These are phyloP conservation scores for Lolium multiflorum DNA, from an alignment of 176 grass and related monocot genomes.

Conservation along the genomic window DNA sequence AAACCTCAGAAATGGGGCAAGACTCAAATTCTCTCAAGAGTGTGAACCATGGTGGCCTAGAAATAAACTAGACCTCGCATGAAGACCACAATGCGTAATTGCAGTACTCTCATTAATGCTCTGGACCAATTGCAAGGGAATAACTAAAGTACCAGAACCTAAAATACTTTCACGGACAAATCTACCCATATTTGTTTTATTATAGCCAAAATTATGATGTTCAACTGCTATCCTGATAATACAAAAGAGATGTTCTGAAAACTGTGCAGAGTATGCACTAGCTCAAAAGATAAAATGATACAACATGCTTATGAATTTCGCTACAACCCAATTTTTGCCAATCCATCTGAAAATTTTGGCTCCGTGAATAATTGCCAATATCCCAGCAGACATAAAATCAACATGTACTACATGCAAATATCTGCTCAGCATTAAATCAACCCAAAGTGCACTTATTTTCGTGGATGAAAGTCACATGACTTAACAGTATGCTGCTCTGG, in stretches of 20 bases:
- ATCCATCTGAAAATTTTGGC: background rate
- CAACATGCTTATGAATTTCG: background rate
- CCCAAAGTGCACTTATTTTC: no score
- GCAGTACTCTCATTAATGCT: background rate
- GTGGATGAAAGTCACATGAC: no score
- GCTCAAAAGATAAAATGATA: background rate
- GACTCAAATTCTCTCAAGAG: background rate
- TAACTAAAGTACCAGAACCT: background rate
- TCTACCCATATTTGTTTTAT: no score
- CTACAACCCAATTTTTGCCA: no score
- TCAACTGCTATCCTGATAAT: no score
- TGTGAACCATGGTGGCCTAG: background rate
- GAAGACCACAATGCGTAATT: background rate
- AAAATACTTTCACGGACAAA: no score
- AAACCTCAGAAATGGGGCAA: background rate
- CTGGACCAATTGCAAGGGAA: background rate
- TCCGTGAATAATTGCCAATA: background rate
- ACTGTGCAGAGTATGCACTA: background rate
- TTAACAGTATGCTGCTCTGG: background rate
- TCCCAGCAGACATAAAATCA: background rate
- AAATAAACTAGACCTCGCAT: background rate
- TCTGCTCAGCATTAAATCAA: background rate
- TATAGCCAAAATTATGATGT: no score
- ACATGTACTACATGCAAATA: background rate
- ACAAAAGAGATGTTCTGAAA: no score